Percentiles rank a stretch among this genome's conserved stretches.
Conservation (phyloP, 768 basidiomycete genomes). For the Leccinum broughii region DNA sequence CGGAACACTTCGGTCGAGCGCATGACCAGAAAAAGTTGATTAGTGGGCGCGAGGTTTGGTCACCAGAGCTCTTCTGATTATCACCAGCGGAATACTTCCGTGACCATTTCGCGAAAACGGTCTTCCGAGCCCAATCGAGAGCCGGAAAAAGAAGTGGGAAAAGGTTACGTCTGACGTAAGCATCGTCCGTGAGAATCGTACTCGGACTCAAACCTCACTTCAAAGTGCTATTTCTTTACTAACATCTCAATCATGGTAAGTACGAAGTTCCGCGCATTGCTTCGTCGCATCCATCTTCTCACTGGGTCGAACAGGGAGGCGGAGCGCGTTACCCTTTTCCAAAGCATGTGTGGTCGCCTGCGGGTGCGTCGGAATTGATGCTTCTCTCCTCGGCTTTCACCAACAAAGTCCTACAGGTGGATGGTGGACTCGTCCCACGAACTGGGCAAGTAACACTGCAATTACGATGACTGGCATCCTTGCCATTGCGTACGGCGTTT, state of each 20-base stretch:
- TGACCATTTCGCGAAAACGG: not conserved
- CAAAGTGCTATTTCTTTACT: too few relatives aligned
- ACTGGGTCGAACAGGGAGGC: conserved; percentile 57
- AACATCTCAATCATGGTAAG: conserved; percentile 1
- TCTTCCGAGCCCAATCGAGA: not conserved
- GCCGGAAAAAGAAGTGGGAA: not conserved
- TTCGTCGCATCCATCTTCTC: not conserved
- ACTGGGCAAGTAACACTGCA: conserved; percentile 86
- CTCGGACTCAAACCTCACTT: too few relatives aligned
- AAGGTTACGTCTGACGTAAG: not conserved
- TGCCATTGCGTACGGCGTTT: conserved; percentile 63
- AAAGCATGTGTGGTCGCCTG: conserved; percentile 93
- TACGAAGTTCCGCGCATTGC: not conserved
- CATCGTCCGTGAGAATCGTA: not conserved
- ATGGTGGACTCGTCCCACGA: conserved; percentile 92
- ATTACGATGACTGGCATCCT: conserved; percentile 70
- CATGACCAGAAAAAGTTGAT: not conserved
- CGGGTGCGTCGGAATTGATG: conserved; percentile 50
- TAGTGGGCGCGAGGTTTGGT: not conserved
- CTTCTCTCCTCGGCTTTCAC: not conserved
- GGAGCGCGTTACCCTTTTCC: conserved; percentile 89
- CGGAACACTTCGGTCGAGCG: too few relatives aligned
- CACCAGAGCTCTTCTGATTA: not conserved
- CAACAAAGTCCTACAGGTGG: conserved; percentile 57
- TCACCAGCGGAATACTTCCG: conserved; percentile 12